These are phyloP conservation scores for Coemansia sp. DNA, from an alignment of 192 early-diverging fungal genomes.

Conservation along the genomic window DNA sequence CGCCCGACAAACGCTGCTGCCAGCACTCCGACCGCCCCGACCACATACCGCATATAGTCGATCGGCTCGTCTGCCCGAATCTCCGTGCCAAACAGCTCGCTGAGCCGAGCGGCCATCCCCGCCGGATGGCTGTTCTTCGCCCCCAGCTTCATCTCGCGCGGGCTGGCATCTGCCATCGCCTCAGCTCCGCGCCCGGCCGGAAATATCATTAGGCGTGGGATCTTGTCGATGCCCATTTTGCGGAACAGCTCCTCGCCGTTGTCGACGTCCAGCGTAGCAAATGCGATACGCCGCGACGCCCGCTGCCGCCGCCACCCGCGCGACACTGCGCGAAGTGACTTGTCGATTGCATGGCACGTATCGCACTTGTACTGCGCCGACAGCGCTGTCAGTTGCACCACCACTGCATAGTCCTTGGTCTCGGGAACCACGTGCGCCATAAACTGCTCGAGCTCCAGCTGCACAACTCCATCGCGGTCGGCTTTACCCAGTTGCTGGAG, in stretches of 20 bases:
- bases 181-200: conserved; percentile 35
- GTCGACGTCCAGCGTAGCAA: conserved; percentile 49
- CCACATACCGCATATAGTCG: conserved; percentile 29
- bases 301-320: conserved; percentile 41
- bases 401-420: conserved; percentile 46
- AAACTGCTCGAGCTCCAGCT: conserved; percentile 27
- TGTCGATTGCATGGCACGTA: conserved; percentile 33
- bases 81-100: conserved; percentile 33
- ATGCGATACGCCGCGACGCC: conserved; percentile 18
- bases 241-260: conserved; percentile 51
- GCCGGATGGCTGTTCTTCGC: conserved; percentile 12
- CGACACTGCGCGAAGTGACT: conserved; percentile 35
- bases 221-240: conserved; percentile 45
- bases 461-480: conserved; percentile 35
- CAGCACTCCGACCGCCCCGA: conserved; percentile 3
- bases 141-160: conserved; percentile 38
- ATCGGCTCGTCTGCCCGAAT: conserved; percentile 34
- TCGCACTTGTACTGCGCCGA: conserved; percentile 49
- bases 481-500: conserved; percentile 22
- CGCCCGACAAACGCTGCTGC: conserved; percentile 15
- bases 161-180: conserved; percentile 30
- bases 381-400: conserved; percentile 50
- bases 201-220: conserved; percentile 49
- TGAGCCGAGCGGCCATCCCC: conserved; percentile 41
- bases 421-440: conserved; percentile 43